A percentile compares a stretch with the other conserved stretches of the same genome.
Evolutionary conservation across 2,329 filamentous ascomycete species (phyloP).

Genomic region (Microascus cirrosus): DNA sequence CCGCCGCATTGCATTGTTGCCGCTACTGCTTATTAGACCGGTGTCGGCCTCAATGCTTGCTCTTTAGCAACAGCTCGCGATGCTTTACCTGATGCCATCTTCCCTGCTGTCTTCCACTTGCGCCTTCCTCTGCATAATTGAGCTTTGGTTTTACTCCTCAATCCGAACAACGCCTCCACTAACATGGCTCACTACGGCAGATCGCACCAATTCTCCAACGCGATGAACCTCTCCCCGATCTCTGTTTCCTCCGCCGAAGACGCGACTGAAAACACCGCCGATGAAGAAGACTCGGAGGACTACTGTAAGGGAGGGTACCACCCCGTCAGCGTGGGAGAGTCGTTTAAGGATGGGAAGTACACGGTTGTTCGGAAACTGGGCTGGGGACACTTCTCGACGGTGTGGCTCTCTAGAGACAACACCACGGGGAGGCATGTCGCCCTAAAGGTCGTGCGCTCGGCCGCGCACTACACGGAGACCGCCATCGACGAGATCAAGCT

Average conservation of each 20-base stretch:
- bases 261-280: conserved; percentile 79
- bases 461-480: conserved; percentile 97
- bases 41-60: neutral
- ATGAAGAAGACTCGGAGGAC: conserved; percentile 97
- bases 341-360: conserved; percentile 96
- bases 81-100: neutral
- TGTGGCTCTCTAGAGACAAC: conserved; percentile 78
- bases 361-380: conserved; percentile 92
- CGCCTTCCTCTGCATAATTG: neutral
- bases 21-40: neutral
- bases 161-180: conserved; percentile 2
- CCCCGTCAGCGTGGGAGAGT: conserved; percentile 85
- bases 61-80: neutral
- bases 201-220: conserved; percentile 42
- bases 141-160: neutral
- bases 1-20: neutral
- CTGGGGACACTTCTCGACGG: conserved; percentile 98
- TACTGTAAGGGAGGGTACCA: conserved; percentile 99
- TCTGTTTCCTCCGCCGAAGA: conserved; percentile 74
- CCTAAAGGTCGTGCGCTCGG: conserved; percentile 93
- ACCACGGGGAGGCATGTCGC: conserved; percentile 87
- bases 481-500: conserved; percentile 98
- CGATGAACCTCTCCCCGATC: conserved; percentile 62
- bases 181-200: conserved; percentile 22
- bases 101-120: neutral